Evolutionary conservation across 495 filamentous ascomycete species (phyloP).

Genomic region (Thermothielavioides terrestris): DNA sequence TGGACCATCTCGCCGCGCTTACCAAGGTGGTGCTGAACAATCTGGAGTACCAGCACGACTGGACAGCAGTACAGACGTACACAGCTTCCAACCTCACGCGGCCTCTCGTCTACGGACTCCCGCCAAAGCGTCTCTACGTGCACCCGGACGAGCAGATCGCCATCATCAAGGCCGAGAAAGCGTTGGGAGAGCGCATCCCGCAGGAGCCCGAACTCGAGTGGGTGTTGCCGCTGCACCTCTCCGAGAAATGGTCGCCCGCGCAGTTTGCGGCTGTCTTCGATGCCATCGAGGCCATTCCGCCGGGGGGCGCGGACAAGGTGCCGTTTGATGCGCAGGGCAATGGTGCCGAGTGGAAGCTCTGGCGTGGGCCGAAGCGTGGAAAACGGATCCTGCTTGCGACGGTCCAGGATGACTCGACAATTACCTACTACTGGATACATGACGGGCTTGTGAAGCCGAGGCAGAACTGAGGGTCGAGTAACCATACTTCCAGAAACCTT

Average conservation of each 20-base stretch:
- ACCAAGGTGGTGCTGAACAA: conserved; percentile 68
- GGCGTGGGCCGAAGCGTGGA: conserved; percentile 36
- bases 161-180: conserved; percentile 52
- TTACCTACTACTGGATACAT: conserved; percentile 91
- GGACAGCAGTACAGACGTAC: conserved; percentile 62
- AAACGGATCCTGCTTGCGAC: conserved; percentile 79
- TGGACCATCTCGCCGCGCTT: conserved; percentile 33
- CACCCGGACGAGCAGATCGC: conserved; percentile 90
- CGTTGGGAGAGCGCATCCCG: conserved; percentile 26
- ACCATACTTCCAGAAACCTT: no score
- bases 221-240: conserved; percentile 74
- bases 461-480: conserved; percentile 57
- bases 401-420: conserved; percentile 79
- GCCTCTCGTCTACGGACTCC: conserved; percentile 76
- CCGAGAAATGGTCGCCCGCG: conserved; percentile 73
- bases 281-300: conserved; percentile 47
- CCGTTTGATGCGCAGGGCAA: conserved; percentile 7
- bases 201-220: conserved; percentile 61
- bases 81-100: conserved; percentile 42
- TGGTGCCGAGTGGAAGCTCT: conserved; percentile 26
- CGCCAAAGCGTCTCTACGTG: conserved; percentile 75
- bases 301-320: conserved; percentile 17
- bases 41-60: conserved; percentile 78
- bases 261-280: conserved; percentile 77
- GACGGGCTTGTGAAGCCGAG: conserved; percentile 94